Evolutionary conservation across 495 filamentous ascomycete genomes (phyloP).

Genomic region (Peziza echinospora): DNA sequence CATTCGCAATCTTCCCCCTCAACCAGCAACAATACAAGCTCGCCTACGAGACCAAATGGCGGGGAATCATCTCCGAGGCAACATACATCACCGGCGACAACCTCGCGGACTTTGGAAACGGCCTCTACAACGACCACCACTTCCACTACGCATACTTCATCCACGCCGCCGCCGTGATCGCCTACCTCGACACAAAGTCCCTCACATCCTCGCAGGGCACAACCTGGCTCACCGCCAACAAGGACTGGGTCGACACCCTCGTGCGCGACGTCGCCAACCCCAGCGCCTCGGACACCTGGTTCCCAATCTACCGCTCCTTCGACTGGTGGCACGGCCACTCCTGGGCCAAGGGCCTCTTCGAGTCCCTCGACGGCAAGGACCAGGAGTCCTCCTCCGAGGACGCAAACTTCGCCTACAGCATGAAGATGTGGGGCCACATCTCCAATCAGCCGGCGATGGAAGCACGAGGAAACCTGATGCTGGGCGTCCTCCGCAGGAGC

Average conservation of each 20-base stretch:
- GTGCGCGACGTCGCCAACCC: conserved; percentile 66
- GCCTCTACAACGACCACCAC: conserved; percentile 88
- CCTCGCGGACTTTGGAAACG: conserved; percentile 57
- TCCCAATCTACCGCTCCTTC: conserved; percentile 70
- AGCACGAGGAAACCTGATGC: conserved; percentile 30
- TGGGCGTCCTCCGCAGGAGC: conserved; percentile 61
- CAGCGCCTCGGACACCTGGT: conserved; percentile 42
- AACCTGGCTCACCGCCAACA: conserved; percentile 47
- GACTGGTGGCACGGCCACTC: conserved; percentile 94
- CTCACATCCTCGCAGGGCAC: background rate
- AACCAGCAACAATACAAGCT: conserved; percentile 60
- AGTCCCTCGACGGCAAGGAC: conserved; percentile 77
- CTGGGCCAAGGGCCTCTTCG: conserved; percentile 90
- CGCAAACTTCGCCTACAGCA: conserved; percentile 61
- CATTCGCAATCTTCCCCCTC: conserved; percentile 46
- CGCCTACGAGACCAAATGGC: conserved; percentile 66
- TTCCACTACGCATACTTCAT: conserved; percentile 84
- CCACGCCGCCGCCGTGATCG: conserved; percentile 67
- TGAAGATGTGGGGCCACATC: conserved; percentile 84
- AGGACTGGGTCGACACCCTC: conserved; percentile 59
- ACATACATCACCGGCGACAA: conserved; percentile 52
- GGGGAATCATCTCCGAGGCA: conserved; percentile 62
- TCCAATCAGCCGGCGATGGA: conserved; percentile 61
- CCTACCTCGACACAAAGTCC: conserved; percentile 47
- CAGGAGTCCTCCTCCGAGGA: conserved; percentile 86